Conservation (phyloP, 208 protist genomes). For the Acanthamoeba divionensis region DNA sequence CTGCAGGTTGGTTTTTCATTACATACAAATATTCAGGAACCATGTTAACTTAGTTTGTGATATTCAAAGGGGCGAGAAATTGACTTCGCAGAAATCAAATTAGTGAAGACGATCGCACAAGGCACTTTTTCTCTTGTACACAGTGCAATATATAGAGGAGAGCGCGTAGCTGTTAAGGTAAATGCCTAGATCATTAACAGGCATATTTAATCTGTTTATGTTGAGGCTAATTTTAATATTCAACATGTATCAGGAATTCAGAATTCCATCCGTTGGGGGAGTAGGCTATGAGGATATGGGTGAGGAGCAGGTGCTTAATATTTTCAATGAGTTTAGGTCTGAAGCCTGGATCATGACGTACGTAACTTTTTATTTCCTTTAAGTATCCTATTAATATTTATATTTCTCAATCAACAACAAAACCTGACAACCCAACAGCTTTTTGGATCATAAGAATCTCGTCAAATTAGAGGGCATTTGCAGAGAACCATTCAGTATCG, state of each 20-base stretch:
- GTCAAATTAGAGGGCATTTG: slow-evolving; percentile 2
- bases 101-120: neutral
- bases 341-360: slow-evolving; percentile 47
- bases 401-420: neutral
- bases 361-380: neutral
- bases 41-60: neutral
- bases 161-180: slow-evolving; percentile 19
- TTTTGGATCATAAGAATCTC: slow-evolving; percentile 11
- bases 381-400: neutral
- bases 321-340: slow-evolving; percentile 40
- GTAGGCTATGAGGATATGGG: neutral
- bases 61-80: slow-evolving; percentile 1
- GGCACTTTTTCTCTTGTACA: slow-evolving; percentile 9
- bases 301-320: neutral
- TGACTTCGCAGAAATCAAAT: slow-evolving; percentile 24
- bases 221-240: no score
- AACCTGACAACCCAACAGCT: neutral
- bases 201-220: no score
- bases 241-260: no score
- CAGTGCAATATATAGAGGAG: neutral
- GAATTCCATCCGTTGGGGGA: neutral
- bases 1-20: neutral
- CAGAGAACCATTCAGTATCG: neutral
- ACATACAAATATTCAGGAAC: neutral
- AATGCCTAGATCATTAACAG: no score